phyloP scores from a whole-genome alignment of 2,329 filamentous ascomycete genomes.

The Furcasterigmium furcatum region DNA sequence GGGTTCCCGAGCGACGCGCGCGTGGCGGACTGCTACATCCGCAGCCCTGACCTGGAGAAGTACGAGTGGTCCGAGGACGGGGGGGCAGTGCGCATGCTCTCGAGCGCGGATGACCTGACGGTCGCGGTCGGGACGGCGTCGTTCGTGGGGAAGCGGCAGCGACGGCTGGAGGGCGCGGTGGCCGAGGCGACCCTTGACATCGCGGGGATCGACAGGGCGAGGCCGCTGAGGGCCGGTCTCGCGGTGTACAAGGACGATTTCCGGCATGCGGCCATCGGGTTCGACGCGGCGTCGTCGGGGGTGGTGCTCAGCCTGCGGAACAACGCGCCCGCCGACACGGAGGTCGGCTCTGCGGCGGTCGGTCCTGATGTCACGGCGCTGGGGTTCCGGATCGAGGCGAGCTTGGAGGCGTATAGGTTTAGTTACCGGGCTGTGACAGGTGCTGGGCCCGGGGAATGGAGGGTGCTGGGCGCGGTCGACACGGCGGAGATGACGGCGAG shows the following conservation, averaged over 20 bases:
- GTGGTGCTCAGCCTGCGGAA: slow-evolving; percentile 1
- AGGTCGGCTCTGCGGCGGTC: neutral
- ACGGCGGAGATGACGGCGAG: slow-evolving; percentile 22
- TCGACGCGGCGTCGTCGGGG: neutral
- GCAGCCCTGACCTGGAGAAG: slow-evolving; percentile 1
- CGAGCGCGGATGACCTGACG: neutral
- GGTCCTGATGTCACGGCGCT: neutral
- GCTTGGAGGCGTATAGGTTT: neutral
- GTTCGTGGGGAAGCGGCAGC: slow-evolving; percentile 8
- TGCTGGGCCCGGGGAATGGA: neutral
- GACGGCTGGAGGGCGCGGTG: neutral
- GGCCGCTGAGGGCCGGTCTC: slow-evolving; percentile 1
- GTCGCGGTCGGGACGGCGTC: slow-evolving; percentile 1
- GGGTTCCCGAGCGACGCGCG: neutral
- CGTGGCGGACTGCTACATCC: slow-evolving; percentile 7
- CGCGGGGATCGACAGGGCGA: neutral
- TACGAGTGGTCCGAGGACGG: slow-evolving; percentile 2
- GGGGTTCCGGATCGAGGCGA: neutral
- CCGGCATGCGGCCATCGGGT: neutral
- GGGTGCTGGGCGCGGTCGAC: slow-evolving; percentile 11
- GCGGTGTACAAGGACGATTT: slow-evolving; percentile 9
- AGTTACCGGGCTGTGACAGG: neutral
- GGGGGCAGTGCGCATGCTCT: neutral
- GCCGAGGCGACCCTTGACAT: neutral
- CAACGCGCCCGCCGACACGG: neutral